phyloP scores from a whole-genome alignment of 306 rosid species.

The Dalbergia cochinchinensis region DNA sequence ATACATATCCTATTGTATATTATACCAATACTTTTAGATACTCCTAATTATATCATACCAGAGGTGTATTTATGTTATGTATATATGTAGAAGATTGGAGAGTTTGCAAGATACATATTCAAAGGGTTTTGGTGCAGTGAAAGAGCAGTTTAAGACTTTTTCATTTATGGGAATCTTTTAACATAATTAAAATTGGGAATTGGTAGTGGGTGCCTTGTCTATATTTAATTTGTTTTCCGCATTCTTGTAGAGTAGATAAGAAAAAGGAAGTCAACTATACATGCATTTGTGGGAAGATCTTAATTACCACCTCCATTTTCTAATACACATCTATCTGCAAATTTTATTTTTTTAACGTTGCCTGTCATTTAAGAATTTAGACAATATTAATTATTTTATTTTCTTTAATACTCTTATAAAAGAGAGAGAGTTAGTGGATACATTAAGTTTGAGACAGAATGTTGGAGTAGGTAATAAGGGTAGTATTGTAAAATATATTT shows the following conservation, averaged over 20 bases:
- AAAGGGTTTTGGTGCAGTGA: conserved; percentile 55
- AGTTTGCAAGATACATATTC: conserved; percentile 43
- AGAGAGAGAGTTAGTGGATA: too few species aligned
- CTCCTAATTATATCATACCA: too few species aligned
- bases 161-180: conserved; percentile 44
- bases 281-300: conserved; percentile 7
- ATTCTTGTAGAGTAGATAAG: conserved; percentile 34
- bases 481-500: too few species aligned
- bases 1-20: too few species aligned
- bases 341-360: too few species aligned
- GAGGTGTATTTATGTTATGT: background rate
- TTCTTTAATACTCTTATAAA: too few species aligned
- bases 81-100: conserved; percentile 30
- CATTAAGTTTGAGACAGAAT: too few species aligned
- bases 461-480: too few species aligned
- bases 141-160: conserved; percentile 50
- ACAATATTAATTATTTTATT: too few species aligned
- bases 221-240: conserved; percentile 47
- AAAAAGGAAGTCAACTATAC: conserved; percentile 44
- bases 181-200: conserved; percentile 41
- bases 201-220: conserved; percentile 40
- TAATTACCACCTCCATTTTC: background rate
- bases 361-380: too few species aligned
- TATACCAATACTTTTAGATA: too few species aligned
- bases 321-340: too few species aligned